Evolutionary conservation across 179 eudicot species (phyloP).

Genomic region (Heliamphora ciliata): DNA sequence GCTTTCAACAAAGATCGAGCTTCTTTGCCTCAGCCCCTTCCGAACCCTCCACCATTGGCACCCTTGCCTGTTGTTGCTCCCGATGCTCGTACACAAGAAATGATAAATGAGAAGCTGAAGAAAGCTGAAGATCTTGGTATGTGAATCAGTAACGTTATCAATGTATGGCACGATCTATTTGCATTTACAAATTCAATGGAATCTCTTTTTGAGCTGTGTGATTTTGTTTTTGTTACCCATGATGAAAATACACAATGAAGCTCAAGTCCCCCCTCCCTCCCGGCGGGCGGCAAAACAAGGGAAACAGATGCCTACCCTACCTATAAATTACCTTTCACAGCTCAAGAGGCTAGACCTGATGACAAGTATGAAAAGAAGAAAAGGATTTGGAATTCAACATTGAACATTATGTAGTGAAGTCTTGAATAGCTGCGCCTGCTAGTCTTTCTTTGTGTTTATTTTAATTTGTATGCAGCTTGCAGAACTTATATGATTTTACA

Average conservation of each 20-base stretch:
- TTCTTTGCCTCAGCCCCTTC: constrained; percentile 79
- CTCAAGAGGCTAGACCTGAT: too few relatives aligned
- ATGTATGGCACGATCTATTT: not conserved
- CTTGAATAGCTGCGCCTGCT: too few relatives aligned
- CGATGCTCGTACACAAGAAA: constrained; percentile 91
- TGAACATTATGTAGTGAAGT: too few relatives aligned
- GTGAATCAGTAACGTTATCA: constrained; percentile 6
- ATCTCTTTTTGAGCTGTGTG: not conserved
- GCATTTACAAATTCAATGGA: not conserved
- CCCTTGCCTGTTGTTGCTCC: constrained; percentile 68
- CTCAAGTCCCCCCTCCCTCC: not conserved
- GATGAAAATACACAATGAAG: not conserved
- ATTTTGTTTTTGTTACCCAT: not conserved
- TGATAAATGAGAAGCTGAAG: constrained; percentile 96
- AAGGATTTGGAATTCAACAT: too few relatives aligned
- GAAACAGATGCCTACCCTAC: too few relatives aligned
- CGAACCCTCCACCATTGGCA: constrained; percentile 67
- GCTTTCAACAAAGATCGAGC: constrained; percentile 98
- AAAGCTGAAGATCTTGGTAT: constrained; percentile 95
- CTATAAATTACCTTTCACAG: too few relatives aligned
- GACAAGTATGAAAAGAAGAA: too few relatives aligned
- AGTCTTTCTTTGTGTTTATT: too few relatives aligned
- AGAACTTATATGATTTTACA: too few relatives aligned
- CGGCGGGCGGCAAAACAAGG: too few relatives aligned
- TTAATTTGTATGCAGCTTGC: too few relatives aligned